phyloP scores from a whole-genome alignment of 345 rosid genomes.

The Clarkia xantiana region DNA sequence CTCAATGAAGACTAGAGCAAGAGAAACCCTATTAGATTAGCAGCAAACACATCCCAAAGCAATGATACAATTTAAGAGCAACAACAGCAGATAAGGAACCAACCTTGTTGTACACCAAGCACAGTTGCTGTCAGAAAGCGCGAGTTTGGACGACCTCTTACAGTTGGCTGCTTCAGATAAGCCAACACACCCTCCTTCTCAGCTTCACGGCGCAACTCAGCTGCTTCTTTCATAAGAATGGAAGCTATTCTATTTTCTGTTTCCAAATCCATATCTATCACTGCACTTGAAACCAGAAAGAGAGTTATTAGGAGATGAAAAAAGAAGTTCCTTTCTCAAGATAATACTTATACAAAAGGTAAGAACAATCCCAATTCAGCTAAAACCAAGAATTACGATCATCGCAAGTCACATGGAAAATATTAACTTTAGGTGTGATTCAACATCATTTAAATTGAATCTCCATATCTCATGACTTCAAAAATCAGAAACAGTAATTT shows the following conservation, averaged over 20 bases:
- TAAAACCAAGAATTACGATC: no score
- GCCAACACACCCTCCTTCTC: slow-evolving; percentile 68
- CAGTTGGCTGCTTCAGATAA: slow-evolving; percentile 52
- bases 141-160: slow-evolving; percentile 64
- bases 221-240: slow-evolving; percentile 79
- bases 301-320: no score
- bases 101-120: slow-evolving; percentile 85
- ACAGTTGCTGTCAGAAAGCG: slow-evolving; percentile 87
- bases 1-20: background rate
- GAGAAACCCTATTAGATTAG: background rate
- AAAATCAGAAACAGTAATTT: no score
- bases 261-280: slow-evolving; percentile 56
- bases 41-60: background rate
- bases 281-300: no score
- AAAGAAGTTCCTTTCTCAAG: no score
- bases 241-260: slow-evolving; percentile 87
- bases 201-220: slow-evolving; percentile 68
- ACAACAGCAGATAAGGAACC: slow-evolving; percentile 1
- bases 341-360: no score
- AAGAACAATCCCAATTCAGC: no score
- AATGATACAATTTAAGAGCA: background rate
- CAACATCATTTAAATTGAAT: no score
- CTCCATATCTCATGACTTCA: no score
- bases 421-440: no score
- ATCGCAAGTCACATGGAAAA: no score